phyloP scores from a whole-genome alignment of 805 yeast genomes.

The Schwanniomyces pseudopolymorphus region DNA sequence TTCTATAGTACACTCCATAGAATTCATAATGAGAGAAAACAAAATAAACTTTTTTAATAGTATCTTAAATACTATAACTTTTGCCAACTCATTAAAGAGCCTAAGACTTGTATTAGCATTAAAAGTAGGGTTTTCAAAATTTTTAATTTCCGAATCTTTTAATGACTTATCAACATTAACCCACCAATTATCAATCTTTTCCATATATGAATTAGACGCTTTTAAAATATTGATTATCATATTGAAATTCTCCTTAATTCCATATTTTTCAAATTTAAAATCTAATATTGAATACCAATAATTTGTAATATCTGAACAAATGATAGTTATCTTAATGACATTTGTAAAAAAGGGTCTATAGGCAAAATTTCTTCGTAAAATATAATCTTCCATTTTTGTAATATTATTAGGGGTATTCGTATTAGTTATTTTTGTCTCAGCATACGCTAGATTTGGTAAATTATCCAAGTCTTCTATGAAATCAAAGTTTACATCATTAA shows the following conservation, averaged over 20 bases:
- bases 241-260: background rate
- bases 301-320: conserved; percentile 2
- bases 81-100: conserved; percentile 1
- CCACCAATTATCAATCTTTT: conserved; percentile 4
- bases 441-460: background rate
- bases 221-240: background rate
- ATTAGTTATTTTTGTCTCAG: background rate
- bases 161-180: background rate
- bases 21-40: conserved; percentile 1
- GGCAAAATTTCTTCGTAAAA: background rate
- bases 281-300: conserved; percentile 5
- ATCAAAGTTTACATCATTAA: conserved; percentile 1
- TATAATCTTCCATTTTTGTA: background rate
- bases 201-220: background rate
- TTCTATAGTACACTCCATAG: background rate
- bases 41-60: conserved; percentile 3
- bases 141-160: background rate
- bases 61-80: conserved; percentile 1
- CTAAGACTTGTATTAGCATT: background rate
- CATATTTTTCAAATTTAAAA: conserved; percentile 1
- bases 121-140: background rate
- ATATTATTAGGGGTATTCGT: background rate
- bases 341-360: conserved; percentile 3
- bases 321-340: conserved; percentile 2
- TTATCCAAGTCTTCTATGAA: background rate